Evolutionary conservation across 768 basidiomycete species (phyloP).

Genomic region (Cystobasidiopsis lactophilus): DNA sequence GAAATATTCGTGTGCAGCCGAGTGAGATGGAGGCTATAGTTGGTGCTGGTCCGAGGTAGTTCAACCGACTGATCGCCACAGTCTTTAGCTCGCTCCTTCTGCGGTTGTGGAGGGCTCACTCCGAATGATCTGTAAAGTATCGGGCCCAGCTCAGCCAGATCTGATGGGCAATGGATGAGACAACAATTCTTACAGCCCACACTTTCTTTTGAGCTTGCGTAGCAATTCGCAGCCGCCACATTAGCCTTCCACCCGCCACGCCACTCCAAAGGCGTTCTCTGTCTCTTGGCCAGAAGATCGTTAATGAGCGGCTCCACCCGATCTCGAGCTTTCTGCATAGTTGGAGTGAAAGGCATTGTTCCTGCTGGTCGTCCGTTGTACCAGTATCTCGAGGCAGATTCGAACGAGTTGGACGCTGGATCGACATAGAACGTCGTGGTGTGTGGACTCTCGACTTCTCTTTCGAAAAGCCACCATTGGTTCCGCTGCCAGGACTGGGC

Average conservation of each 20-base stretch:
- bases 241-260: constrained; percentile 16
- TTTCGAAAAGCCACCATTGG: constrained; percentile 15
- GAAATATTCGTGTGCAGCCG: constrained; percentile 17
- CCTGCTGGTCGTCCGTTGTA: constrained; percentile 13
- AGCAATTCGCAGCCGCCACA: constrained; percentile 19
- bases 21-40: constrained; percentile 20
- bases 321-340: constrained; percentile 13
- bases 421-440: constrained; percentile 15
- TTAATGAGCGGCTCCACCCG: constrained; percentile 15
- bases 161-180: neutral
- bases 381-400: constrained; percentile 14
- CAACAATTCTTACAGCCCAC: neutral
- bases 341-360: constrained; percentile 3
- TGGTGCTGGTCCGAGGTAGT: constrained; percentile 18
- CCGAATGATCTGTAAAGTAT: constrained; percentile 12
- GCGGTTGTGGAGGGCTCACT: too few relatives aligned
- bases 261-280: constrained; percentile 13
- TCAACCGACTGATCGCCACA: too few relatives aligned
- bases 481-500: constrained; percentile 8
- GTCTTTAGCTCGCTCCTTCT: too few relatives aligned
- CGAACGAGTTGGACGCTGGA: constrained; percentile 1
- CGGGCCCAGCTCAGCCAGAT: constrained; percentile 11
- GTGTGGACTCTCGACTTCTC: constrained; percentile 15
- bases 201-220: constrained; percentile 10
- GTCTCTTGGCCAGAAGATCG: neutral